phyloP scores from a whole-genome alignment of 805 yeast species.

The Zygosaccharomyces lentus region DNA sequence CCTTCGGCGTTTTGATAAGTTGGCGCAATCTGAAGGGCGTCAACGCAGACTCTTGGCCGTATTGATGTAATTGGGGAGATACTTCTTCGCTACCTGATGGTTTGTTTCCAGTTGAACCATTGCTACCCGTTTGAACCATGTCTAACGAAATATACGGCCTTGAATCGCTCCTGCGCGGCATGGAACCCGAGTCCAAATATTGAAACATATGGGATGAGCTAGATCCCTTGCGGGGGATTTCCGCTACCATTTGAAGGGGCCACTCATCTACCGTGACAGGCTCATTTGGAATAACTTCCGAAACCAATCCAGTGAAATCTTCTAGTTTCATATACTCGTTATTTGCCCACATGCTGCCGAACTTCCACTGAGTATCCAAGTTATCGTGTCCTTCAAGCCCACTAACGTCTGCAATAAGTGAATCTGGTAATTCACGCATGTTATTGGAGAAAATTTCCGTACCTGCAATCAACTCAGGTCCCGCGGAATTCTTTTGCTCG shows the following conservation, averaged over 20 bases:
- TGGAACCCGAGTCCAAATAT: slow-evolving; percentile 9
- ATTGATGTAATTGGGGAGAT: background rate
- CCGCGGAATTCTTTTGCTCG: background rate
- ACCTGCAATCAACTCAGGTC: background rate
- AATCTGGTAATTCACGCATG: background rate
- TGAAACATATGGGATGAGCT: slow-evolving; percentile 12
- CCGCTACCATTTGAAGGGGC: background rate
- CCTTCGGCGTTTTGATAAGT: slow-evolving; percentile 22
- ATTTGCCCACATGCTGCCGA: slow-evolving; percentile 54
- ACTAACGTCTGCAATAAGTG: background rate
- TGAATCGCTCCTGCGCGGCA: slow-evolving; percentile 13
- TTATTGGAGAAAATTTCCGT: background rate
- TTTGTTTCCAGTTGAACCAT: slow-evolving; percentile 1
- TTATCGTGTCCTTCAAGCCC: background rate
- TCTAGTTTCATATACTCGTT: slow-evolving; percentile 26
- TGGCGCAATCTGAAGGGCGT: slow-evolving; percentile 23
- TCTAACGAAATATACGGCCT: slow-evolving; percentile 26
- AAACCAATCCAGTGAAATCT: slow-evolving; percentile 14
- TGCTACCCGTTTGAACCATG: slow-evolving; percentile 9
- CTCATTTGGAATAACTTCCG: slow-evolving; percentile 1
- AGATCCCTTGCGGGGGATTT: slow-evolving; percentile 2
- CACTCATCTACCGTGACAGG: background rate
- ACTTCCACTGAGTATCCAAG: slow-evolving; percentile 16
- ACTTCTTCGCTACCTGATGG: background rate
- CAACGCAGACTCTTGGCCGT: slow-evolving; percentile 8